A percentile compares a stretch with the other conserved stretches of the same genome.
phyloP scores from a whole-genome alignment of 2,329 filamentous ascomycete genomes.

The Paramyrothecium roridum region DNA sequence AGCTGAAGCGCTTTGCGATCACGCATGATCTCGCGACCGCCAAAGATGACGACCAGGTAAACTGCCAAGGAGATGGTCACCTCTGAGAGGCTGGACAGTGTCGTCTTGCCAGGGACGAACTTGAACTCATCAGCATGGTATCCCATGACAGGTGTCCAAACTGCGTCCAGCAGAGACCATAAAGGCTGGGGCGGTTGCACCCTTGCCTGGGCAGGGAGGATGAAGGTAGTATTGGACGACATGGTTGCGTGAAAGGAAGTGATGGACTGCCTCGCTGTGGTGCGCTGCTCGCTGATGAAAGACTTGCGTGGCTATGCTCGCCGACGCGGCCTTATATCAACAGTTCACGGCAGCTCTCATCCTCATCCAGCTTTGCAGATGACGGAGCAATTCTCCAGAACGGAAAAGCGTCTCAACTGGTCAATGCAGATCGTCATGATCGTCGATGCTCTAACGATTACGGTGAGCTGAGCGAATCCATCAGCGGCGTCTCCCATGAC shows the following conservation, averaged over 20 bases:
- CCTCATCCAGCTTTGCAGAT: background rate
- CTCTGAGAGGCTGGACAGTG: slow-evolving; percentile 74
- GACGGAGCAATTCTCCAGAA: background rate
- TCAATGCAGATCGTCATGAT: background rate
- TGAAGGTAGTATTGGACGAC: background rate
- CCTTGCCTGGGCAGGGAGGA: background rate
- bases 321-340: background rate
- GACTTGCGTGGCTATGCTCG: background rate
- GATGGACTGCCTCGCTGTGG: background rate
- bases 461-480: background rate
- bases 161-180: slow-evolving; percentile 64
- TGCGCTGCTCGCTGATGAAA: background rate
- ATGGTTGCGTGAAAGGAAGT: background rate
- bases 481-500: background rate
- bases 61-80: slow-evolving; percentile 66
- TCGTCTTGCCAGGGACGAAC: slow-evolving; percentile 71
- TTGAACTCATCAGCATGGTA: slow-evolving; percentile 76
- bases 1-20: slow-evolving; percentile 72
- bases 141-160: slow-evolving; percentile 64
- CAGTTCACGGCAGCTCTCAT: background rate
- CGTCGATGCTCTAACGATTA: background rate
- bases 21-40: slow-evolving; percentile 80
- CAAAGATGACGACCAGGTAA: slow-evolving; percentile 84
- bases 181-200: background rate
- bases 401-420: background rate